Base-by-base conservation (phyloP, 805 yeast species). In the Candida mattraensis region DNA sequence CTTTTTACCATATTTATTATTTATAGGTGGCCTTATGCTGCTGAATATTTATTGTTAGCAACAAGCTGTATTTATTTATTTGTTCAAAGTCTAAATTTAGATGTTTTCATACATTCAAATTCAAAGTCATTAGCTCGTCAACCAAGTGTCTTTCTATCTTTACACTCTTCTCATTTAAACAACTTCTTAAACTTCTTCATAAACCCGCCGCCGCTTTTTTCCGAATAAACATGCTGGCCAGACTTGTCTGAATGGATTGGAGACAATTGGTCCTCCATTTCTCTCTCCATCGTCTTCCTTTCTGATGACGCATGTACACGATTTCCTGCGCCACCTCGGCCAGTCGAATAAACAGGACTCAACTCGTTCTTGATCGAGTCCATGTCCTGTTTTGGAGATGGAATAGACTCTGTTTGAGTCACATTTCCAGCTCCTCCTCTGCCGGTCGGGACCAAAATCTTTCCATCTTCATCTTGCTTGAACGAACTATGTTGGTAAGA, bases 251-350 rank as follows among this genome's bases (percentile, higher is more conserved):
- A 52, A 30, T 56, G 60, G 7, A 50, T 35, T 7, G 61, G 62
- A 3, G 60, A 54, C 9, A 57, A 70, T 44, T 68, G 75, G 42
- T 66, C 76, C 27, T 67, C 65, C 44, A 67, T 64, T 29, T 74
- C 66, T 17, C 69, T 63, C 24, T 64, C 63, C 30, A 42, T 47
- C 11, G 47, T 53, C 37, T 64, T 65, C 1, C 70, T 69, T 10
- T 27, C 37, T 42, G 66, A 65, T 22, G 61, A 61, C 39, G 65
- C 67, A 39, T 61, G 60, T 11, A 70, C 62, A 60, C 71, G 69
- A 47, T 76, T 76, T 4, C 80, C 80, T 38, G 66, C 72, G 1
- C 82, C 80, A 5, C 82, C 80, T 47, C 80, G 57, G 16, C 82
- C 80, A 2, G 80, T 74, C 10, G 77, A 62, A 38, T 69, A 64